A percentile compares a stretch with the other conserved stretches of the same genome.
Evolutionary conservation across 495 filamentous ascomycete genomes (phyloP).

Genomic region (Aspergillus steynii): DNA sequence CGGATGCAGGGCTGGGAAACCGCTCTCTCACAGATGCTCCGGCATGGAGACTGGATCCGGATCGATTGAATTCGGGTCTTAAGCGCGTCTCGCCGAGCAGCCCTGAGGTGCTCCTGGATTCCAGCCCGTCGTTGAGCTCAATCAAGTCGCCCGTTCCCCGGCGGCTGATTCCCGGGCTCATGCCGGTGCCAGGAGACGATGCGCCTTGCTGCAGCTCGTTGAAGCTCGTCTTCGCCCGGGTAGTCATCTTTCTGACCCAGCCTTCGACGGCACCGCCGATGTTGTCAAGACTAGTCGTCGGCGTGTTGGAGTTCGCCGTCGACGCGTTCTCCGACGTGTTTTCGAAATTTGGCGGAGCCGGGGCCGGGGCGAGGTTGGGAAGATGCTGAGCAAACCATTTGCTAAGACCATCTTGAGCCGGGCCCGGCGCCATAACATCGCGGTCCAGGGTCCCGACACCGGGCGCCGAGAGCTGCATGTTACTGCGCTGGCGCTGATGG

Average conservation of each 20-base stretch:
- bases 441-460: slow-evolving; percentile 79
- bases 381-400: slow-evolving; percentile 75
- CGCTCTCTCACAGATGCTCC: slow-evolving; percentile 22
- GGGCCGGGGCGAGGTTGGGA: slow-evolving; percentile 60
- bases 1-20: slow-evolving; percentile 31
- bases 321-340: slow-evolving; percentile 46
- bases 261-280: slow-evolving; percentile 82
- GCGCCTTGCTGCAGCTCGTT: slow-evolving; percentile 42
- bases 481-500: slow-evolving; percentile 45
- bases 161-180: slow-evolving; percentile 36
- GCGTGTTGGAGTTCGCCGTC: slow-evolving; percentile 44
- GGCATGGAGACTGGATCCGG: slow-evolving; percentile 18
- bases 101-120: slow-evolving; percentile 30
- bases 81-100: slow-evolving; percentile 18
- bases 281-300: slow-evolving; percentile 66
- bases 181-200: slow-evolving; percentile 27
- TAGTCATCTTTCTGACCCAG: slow-evolving; percentile 81
- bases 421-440: slow-evolving; percentile 70
- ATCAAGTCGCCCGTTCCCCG: slow-evolving; percentile 71
- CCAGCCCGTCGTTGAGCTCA: slow-evolving; percentile 70
- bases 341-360: slow-evolving; percentile 27
- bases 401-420: slow-evolving; percentile 77
- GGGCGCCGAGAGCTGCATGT: slow-evolving; percentile 63
- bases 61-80: slow-evolving; percentile 24
- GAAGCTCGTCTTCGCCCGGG: slow-evolving; percentile 43